A percentile compares a stretch with the other conserved stretches of the same genome.
Conservation (phyloP, 2,329 filamentous ascomycete species). For the Bipolaris sorokiniana region DNA sequence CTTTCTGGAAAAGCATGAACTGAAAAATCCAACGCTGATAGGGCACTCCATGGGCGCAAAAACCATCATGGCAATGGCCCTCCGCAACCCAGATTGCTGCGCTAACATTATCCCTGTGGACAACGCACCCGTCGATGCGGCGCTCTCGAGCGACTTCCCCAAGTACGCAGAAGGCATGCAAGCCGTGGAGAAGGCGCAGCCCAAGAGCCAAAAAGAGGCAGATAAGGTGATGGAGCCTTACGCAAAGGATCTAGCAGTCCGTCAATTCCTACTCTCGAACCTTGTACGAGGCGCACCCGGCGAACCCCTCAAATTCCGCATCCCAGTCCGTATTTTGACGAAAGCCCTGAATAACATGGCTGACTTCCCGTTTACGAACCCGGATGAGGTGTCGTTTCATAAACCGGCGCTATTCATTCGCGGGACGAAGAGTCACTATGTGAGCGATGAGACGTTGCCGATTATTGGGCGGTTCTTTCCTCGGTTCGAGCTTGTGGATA, state of each 20-base stretch:
- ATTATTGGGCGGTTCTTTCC: conserved; percentile 83
- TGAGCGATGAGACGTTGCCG: conserved; percentile 81
- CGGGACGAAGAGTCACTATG: conserved; percentile 77
- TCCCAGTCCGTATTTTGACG: conserved; percentile 76
- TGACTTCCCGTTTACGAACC: conserved; percentile 85
- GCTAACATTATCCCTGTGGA: conserved; percentile 81
- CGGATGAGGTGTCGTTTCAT: conserved; percentile 70
- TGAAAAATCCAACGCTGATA: conserved; percentile 78
- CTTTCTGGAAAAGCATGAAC: conserved; percentile 74
- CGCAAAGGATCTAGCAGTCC: conserved; percentile 75
- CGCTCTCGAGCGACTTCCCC: conserved; percentile 74
- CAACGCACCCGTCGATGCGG: conserved; percentile 86
- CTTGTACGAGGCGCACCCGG: conserved; percentile 64
- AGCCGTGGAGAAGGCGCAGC: conserved; percentile 71
- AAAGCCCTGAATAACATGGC: conserved; percentile 75
- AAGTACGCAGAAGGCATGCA: conserved; percentile 86
- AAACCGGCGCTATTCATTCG: conserved; percentile 82
- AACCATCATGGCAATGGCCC: conserved; percentile 84
- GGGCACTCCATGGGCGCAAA: conserved; percentile 98
- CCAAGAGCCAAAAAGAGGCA: conserved; percentile 76
- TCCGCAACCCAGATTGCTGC: conserved; percentile 71
- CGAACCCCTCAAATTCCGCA: conserved; percentile 72
- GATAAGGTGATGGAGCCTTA: conserved; percentile 78
- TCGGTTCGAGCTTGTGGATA: conserved; percentile 71
- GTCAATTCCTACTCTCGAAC: conserved; percentile 92